Conservation (phyloP, 1,284 basidiomycete species). For the Ganoderma multipileum region DNA sequence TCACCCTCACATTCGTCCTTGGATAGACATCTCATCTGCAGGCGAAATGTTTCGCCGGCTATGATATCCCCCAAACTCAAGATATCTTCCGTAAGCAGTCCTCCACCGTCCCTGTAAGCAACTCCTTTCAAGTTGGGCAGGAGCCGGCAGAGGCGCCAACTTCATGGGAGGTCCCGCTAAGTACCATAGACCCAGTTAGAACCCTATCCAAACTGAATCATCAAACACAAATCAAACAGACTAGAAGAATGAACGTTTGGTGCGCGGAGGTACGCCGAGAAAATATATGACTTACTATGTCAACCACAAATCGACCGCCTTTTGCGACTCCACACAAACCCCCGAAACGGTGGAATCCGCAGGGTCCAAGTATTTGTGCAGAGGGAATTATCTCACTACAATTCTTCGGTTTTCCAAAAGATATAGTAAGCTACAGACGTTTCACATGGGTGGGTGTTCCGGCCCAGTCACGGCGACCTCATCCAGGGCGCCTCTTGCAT, state of each 20-base stretch:
- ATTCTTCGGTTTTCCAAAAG: too few relatives aligned
- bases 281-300: not conserved
- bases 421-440: not conserved
- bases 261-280: not conserved
- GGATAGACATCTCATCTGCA: not conserved
- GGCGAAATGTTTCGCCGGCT: not conserved
- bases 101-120: constrained; percentile 3
- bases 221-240: not conserved
- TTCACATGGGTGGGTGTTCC: not conserved
- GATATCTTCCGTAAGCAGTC: not conserved
- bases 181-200: not conserved
- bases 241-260: not conserved
- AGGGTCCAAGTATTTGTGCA: too few relatives aligned
- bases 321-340: too few relatives aligned
- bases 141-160: constrained; percentile 4
- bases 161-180: not conserved
- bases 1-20: not conserved
- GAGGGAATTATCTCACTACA: too few relatives aligned
- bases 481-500: not conserved
- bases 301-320: not conserved
- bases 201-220: not conserved
- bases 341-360: too few relatives aligned
- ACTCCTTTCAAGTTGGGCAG: constrained; percentile 8
- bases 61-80: not conserved
- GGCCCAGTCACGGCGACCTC: too few relatives aligned